A percentile compares a stretch with the other conserved stretches of the same genome.
Conservation (phyloP, 1,284 basidiomycete species). For the Marasmius tenuissimus region DNA sequence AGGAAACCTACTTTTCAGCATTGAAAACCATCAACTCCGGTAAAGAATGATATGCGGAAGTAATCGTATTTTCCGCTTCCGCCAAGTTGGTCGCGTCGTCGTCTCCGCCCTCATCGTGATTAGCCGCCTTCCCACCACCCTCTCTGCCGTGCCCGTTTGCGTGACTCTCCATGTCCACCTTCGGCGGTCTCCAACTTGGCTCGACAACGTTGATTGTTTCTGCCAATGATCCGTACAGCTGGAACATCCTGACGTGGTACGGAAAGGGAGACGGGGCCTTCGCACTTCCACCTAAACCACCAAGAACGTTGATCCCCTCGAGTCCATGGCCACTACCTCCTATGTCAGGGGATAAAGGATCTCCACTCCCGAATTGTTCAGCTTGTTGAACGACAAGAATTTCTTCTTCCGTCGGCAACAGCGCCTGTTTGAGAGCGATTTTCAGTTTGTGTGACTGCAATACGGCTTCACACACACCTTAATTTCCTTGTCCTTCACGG, state of each 20-base stretch:
- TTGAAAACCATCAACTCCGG: constrained; percentile 11
- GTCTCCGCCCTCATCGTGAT: not conserved
- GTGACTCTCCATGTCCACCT: not conserved
- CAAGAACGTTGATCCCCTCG: not conserved
- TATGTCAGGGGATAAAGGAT: not conserved
- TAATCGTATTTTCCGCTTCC: constrained; percentile 12
- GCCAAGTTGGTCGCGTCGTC: not conserved
- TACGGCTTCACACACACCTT: not conserved
- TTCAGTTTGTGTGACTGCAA: not conserved
- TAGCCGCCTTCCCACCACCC: not conserved
- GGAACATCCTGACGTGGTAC: constrained; percentile 13
- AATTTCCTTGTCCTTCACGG: constrained; percentile 12
- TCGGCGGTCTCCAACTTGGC: constrained; percentile 7
- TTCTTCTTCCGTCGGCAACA: constrained; percentile 11
- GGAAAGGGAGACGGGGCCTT: constrained; percentile 9
- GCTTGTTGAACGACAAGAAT: constrained; percentile 1
- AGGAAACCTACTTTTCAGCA: constrained; percentile 9
- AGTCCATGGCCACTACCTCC: not conserved
- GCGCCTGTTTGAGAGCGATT: not conserved
- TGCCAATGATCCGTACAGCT: constrained; percentile 12
- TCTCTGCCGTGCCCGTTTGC: too few species aligned
- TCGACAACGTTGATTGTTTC: constrained; percentile 10
- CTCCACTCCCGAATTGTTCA: not conserved
- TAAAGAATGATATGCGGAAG: constrained; percentile 9
- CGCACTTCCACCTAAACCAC: not conserved